Conservation (phyloP, 2,329 filamentous ascomycete genomes). For the Claviceps sp. region DNA sequence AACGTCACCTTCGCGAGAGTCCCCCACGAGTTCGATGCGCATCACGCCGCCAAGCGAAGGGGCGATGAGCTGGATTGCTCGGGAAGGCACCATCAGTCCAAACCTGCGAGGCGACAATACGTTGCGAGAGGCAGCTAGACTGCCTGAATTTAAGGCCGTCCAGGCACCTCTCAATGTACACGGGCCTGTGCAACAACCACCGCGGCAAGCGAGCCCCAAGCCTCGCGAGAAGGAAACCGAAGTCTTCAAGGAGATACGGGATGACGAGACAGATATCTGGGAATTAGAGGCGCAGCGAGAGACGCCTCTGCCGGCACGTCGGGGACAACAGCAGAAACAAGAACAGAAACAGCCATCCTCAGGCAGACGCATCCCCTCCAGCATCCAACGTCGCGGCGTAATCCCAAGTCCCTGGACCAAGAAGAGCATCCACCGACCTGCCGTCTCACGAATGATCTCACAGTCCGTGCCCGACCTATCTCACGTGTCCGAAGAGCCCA, state of each 20-base stretch:
- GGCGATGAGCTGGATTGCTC: constrained; percentile 30
- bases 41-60: constrained; percentile 20
- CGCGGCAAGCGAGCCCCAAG: neutral
- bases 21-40: constrained; percentile 20
- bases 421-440: constrained; percentile 8
- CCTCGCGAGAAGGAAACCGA: neutral
- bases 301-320: constrained; percentile 20
- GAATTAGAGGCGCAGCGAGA: constrained; percentile 40
- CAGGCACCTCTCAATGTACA: constrained; percentile 6
- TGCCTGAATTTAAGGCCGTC: constrained; percentile 2
- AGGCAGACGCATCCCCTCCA: constrained; percentile 12
- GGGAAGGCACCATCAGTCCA: constrained; percentile 24
- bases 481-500: constrained; percentile 5
- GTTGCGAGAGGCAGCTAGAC: constrained; percentile 15
- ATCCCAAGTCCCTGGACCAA: constrained; percentile 28
- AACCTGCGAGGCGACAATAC: constrained; percentile 22
- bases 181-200: constrained; percentile 8
- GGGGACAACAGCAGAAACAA: constrained; percentile 11
- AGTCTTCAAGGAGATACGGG: constrained; percentile 11
- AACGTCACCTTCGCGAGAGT: constrained; percentile 12
- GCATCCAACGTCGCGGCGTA: constrained; percentile 11
- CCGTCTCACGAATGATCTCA: constrained; percentile 2
- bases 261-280: constrained; percentile 42
- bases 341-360: constrained; percentile 17
- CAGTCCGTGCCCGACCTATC: constrained; percentile 8